Evolutionary conservation across 2,329 filamentous ascomycete genomes (phyloP).

Genomic region (Apiospora hydei): DNA sequence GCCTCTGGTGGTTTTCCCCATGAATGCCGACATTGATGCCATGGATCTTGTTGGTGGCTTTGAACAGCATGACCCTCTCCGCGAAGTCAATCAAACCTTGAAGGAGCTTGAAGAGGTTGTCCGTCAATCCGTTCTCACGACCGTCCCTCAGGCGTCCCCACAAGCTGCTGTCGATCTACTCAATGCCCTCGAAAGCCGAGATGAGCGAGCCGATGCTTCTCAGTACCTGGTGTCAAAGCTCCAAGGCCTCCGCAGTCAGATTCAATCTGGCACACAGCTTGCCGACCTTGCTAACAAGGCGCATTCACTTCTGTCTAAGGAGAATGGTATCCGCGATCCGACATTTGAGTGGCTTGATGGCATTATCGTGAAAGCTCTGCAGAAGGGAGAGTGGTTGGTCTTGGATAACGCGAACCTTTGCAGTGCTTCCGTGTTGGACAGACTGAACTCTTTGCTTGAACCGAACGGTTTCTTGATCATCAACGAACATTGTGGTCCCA

Average conservation of each 20-base stretch:
- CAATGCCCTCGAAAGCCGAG: constrained; percentile 53
- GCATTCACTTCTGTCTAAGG: constrained; percentile 57
- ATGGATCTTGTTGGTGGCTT: constrained; percentile 98
- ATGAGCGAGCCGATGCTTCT: constrained; percentile 49
- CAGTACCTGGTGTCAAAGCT: constrained; percentile 48
- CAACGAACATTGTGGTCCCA: constrained; percentile 87
- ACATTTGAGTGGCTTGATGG: constrained; percentile 97
- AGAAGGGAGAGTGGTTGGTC: constrained; percentile 89
- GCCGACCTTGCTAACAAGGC: constrained; percentile 56
- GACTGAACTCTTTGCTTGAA: constrained; percentile 92
- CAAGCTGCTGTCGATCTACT: constrained; percentile 58
- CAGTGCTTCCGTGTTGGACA: constrained; percentile 91
- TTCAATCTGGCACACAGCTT: constrained; percentile 55
- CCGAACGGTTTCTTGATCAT: constrained; percentile 87
- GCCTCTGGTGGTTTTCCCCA: constrained; percentile 79
- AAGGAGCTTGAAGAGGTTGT: constrained; percentile 48
- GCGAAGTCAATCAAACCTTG: constrained; percentile 71
- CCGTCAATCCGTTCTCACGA: constrained; percentile 56
- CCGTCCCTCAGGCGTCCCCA: constrained; percentile 56
- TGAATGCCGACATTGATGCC: constrained; percentile 95
- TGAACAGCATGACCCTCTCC: constrained; percentile 86
- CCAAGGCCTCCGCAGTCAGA: constrained; percentile 47
- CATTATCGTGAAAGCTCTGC: constrained; percentile 84
- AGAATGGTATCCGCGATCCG: constrained; percentile 70
- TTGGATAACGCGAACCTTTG: constrained; percentile 98